Base-by-base conservation (phyloP, 1,284 basidiomycete species). In the Trametes hirsuta region DNA sequence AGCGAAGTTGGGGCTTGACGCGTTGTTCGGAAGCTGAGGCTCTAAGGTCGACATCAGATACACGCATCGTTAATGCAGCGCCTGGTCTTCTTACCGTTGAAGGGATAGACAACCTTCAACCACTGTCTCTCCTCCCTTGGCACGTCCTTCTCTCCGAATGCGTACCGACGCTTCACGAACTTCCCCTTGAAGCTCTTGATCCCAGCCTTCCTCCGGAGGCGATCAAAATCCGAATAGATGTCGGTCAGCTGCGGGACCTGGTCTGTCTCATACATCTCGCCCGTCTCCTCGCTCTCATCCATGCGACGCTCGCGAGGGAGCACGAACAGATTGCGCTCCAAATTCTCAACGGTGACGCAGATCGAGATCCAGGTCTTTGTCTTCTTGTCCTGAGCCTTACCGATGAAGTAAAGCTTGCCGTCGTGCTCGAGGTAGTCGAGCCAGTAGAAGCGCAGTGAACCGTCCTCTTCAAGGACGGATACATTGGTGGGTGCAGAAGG, bases 321-420 rank as follows among this genome's bases (percentile, higher is more conserved):
- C n/a, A 97, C 85, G 70, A 93, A 98, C n/a, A 99, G 77, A 73
- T 97, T 98, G 25, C 97, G 87, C 76, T 98, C 83, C 21, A 99
- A 83, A 55, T 89, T 90, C 62, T 93, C 87, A 52, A 99, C 84
- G 1, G 90, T 90, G 41, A 99, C 81, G 68, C 94, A 96, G 66
- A 92, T 93, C 22, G 94, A 96, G n/a, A 94, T 80, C 84, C 90
- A 98, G 0, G 74, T 68, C 15, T 78, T 79, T 2, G 85, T 83
- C 5, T 79, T 75, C 73, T 89, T 89, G 74, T 95, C 93, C 65
- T 90, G 85, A 30, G 94, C 84, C 75, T 97, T 98, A 15, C 95
- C 95, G 37, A 94, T 84, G 62, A 98, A 90, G 72, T 94, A 90
- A 0, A 94, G 77, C 59, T 84, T 86, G 22, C 92, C 87, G 15